Conservation (phyloP, 2,329 filamentous ascomycete genomes). For the Trichoderma sp. region DNA sequence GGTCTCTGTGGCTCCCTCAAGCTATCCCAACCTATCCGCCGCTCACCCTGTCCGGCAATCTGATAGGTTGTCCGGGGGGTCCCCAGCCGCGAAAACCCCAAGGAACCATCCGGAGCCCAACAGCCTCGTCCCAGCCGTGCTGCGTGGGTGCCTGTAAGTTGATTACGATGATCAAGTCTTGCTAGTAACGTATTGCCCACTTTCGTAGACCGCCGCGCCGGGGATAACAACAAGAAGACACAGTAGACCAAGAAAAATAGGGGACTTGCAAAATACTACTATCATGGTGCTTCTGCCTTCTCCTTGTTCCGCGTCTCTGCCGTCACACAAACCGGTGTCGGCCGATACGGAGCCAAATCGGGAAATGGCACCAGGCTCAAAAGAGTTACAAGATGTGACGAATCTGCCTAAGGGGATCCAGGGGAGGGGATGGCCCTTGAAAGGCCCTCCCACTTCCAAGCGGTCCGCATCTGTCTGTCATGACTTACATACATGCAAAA, state of each 20-base stretch:
- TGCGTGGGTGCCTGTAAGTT: neutral
- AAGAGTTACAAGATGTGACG: slow-evolving; percentile 19
- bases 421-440: neutral
- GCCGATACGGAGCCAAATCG: slow-evolving; percentile 9
- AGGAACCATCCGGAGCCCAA: slow-evolving; percentile 1
- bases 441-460: neutral
- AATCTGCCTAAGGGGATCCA: slow-evolving; percentile 17
- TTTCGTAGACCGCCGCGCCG: neutral
- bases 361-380: slow-evolving; percentile 14
- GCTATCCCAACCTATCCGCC: neutral
- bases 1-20: slow-evolving; percentile 11
- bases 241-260: neutral
- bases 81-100: neutral
- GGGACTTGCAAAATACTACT: neutral
- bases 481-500: slow-evolving; percentile 19
- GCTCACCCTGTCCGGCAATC: slow-evolving; percentile 5
- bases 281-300: neutral
- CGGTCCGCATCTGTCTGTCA: slow-evolving; percentile 13
- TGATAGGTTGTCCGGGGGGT: slow-evolving; percentile 8
- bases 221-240: neutral
- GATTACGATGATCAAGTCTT: neutral
- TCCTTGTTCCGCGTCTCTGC: neutral
- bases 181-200: neutral
- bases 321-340: slow-evolving; percentile 4
- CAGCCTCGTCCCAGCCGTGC: slow-evolving; percentile 7